Evolutionary conservation across 108 stramenopile species (phyloP), one percentile per base, ranked within the genome.

Genomic region (Aurantiochytrium sp.): DNA sequence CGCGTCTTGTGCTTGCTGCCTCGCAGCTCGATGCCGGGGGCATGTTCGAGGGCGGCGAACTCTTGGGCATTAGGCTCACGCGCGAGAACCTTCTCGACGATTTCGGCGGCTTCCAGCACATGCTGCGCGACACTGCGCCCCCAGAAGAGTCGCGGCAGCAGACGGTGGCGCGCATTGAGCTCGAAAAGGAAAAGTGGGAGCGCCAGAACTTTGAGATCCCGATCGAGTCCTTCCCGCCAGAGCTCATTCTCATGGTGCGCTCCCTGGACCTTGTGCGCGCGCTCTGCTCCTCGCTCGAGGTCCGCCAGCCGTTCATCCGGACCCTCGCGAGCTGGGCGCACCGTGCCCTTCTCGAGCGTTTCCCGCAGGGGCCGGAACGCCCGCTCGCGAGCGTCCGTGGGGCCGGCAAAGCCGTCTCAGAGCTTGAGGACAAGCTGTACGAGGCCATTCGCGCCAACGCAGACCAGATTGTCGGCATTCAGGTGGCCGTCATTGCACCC

Each of bases 101-200:
- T 52, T 69, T 91, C 55, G 89, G 68, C 32, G 85, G n/a, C 45
- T 21, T 91, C 86, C 89, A 91, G 89, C 87, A 73, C 37, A 68
- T 91, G 48, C 69, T 93, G 0, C 88, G 93, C 3, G 92, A 92
- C 69, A 91, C 91, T 55, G 90, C 81, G 12, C 93, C 92, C 27
- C 68, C 90, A 3, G 89, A 89, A 15, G 88, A 91, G 37, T 87
- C 93, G 6, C 87, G 91, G 36, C 69, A 85, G 54, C 45, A 89
- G 39, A 86, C 87, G 59, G 85, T 87, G 69, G 27, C 55, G 4
- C 90, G 87, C 39, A 90, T 92, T 10, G 90, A 92, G 59, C n/a
- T 69, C 37, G 89, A 81, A 6, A 55, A 37, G 27, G 55, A 65
- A 45, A 81, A 81, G 45, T 81, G 39, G 42, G 42, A 81, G 45